phyloP scores from a whole-genome alignment of 257 asterid genomes.

The Capsicum baccatum region DNA sequence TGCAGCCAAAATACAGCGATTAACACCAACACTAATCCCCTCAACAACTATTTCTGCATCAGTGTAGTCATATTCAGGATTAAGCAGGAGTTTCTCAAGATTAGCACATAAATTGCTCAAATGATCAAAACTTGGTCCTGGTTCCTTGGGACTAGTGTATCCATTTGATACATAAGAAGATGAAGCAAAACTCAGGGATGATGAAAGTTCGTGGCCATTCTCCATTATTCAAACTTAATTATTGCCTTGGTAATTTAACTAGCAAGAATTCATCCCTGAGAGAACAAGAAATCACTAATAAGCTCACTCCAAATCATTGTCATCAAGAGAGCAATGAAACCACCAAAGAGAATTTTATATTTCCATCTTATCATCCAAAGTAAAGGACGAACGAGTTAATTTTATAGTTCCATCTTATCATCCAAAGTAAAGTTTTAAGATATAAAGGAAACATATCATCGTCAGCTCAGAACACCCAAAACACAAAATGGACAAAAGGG shows the following conservation, averaged over 20 bases:
- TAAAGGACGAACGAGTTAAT: neutral
- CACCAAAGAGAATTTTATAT: neutral
- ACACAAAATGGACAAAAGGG: slow-evolving; percentile 17
- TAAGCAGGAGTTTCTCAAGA: slow-evolving; percentile 67
- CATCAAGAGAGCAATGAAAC: neutral
- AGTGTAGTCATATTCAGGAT: slow-evolving; percentile 62
- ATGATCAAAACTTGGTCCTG: slow-evolving; percentile 54
- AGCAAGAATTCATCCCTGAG: neutral
- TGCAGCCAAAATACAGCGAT: slow-evolving; percentile 84
- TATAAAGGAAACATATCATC: neutral
- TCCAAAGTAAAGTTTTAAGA: slow-evolving; percentile 8
- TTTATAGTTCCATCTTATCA: neutral
- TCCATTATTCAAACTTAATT: slow-evolving; percentile 51
- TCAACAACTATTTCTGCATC: slow-evolving; percentile 80
- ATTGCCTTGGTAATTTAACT: neutral
- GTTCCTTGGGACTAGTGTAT: slow-evolving; percentile 54
- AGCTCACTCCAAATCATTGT: neutral
- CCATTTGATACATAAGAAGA: slow-evolving; percentile 67
- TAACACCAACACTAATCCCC: slow-evolving; percentile 62
- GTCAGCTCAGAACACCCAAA: slow-evolving; percentile 14
- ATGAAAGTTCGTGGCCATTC: slow-evolving; percentile 57
- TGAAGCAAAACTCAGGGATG: slow-evolving; percentile 61
- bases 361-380: neutral
- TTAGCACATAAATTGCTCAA: slow-evolving; percentile 57
- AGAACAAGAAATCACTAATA: slow-evolving; percentile 15